Conservation (phyloP, 2,329 filamentous ascomycete genomes). For the Pseudogymnoascus sp. region DNA sequence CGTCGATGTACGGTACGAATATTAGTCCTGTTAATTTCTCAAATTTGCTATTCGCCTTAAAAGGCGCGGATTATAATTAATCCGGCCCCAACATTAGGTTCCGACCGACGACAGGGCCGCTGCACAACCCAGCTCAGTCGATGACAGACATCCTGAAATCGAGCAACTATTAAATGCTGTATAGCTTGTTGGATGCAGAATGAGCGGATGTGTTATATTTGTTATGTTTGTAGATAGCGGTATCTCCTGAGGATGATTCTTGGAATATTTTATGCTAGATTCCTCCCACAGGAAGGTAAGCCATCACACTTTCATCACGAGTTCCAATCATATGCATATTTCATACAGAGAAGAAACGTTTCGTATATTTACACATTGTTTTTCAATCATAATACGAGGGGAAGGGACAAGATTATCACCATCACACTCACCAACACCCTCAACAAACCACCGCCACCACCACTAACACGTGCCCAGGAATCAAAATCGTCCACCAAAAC, state of each 20-base stretch:
- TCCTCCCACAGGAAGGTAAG: constrained; percentile 56
- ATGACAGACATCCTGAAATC: not conserved
- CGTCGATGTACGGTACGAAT: not conserved
- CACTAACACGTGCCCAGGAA: constrained; percentile 35
- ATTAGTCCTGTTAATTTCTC: not conserved
- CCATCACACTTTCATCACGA: not conserved
- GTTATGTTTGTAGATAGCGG: not conserved
- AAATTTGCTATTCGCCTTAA: not conserved
- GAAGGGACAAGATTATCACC: not conserved
- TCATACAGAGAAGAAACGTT: not conserved
- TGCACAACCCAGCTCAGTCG: not conserved
- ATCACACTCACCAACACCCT: not conserved
- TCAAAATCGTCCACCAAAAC: constrained; percentile 54
- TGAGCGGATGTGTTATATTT: not conserved
- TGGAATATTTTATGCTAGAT: constrained; percentile 62
- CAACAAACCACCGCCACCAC: not conserved
- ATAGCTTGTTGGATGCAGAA: not conserved
- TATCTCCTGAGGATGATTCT: constrained; percentile 45
- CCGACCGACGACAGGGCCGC: not conserved
- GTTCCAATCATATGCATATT: not conserved
- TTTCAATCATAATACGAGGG: not conserved
- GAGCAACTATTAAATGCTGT: not conserved
- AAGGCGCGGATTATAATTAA: not conserved
- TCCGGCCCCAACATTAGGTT: not conserved
- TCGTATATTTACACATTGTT: not conserved